Base-by-base conservation (phyloP, 371 early-diverging fungal genomes). In the Choanephora cucurbitarum region DNA sequence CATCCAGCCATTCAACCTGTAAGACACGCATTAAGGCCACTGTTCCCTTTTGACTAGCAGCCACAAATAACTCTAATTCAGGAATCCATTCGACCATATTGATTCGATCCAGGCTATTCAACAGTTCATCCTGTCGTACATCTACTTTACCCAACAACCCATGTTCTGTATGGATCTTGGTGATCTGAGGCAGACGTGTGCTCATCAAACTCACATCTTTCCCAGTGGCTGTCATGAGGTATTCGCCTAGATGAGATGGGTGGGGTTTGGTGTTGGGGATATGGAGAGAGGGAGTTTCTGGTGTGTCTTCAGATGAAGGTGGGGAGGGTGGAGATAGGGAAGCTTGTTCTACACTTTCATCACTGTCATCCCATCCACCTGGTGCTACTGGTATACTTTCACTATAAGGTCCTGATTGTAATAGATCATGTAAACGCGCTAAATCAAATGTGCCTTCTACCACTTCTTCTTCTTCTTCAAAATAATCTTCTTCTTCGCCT, bases 51-150 rank as follows among this genome's bases (percentile, higher is more conserved):
- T 78, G 79, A 44, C 73, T 71, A 5, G 73, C 79, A 11, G 49
- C 61, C 10, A 78, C 55, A 19, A 58, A 62, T 9, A 78, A 32
- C 28, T 78, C 79, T 31, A 78, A 47, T 5, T 75, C 75, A 9
- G 79, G 75, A 22, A 78, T 50, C 75, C 75, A 78, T 48, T 78
- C 75, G 2, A 71, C 61, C 67, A 78, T 67, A 47, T 66, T 71
- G 1, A 78, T 62, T 18, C 79, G 46, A 54, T 78, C 75, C 47
- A 73, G 52, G 3, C 52, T 22, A 17, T 34, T 54, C 10, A 73
- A 46, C 28, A 73, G 11, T 19, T 66, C 47, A 34, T 75, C 79
- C 0, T 66, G 42, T 6, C 79, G 69, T 7, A 78, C 57, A 48
- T 78, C 79, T 14, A 73, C 64, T 39, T 64, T 67, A 37, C 63